Base-by-base conservation (phyloP, 2,329 filamentous ascomycete species). In the Orbilia blumenaviensis region DNA sequence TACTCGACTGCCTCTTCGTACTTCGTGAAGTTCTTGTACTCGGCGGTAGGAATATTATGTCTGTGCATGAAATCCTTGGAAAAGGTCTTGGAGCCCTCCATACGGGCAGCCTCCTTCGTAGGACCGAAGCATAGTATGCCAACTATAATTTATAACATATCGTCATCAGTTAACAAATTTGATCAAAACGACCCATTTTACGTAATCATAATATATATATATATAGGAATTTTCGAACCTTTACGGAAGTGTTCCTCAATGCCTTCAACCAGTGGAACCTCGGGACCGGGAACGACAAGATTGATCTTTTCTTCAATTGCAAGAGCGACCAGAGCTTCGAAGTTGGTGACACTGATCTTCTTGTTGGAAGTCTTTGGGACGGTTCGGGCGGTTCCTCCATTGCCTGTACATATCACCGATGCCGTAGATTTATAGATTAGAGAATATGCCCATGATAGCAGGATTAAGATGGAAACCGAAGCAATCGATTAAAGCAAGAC, bases 51-150 rank as follows among this genome's bases (percentile, higher is more conserved):
- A 80, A 99, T 96, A 80, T 88, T 87, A 84, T 96, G 89, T 79
- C 90, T 89, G 83, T 91, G 90, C 95, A 98, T 99, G 82, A 98
- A 98, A 83, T 98, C 94, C 83, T 99, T 99, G 77, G 92, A 93
- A 83, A 96, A 98, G 9, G 94, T 92, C 86, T 99, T 99, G 85
- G 92, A 96, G 75, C 95, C 95, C 84, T 99, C 95, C 88, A 99
- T 92, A 48, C 88, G 88, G 16, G 95, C 94, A 21, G 95, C 94
- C 56, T 89, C 89, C 84, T 91, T 89, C 69, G 90, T 91, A 3
- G 95, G 95, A 1, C 94, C 95, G 81, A 97, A 98, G 83, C 89
- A 91, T 80, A 88, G 87, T 81, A 97, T 93, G 54, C 90, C 90
- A 58, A 88, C 90, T 86, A n/a, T n/a, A n/a, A n/a, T n/a, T n/a